These are phyloP conservation scores for Microthyrium microscopicum DNA, from an alignment of 2,329 filamentous ascomycete species.

Conservation along the genomic window DNA sequence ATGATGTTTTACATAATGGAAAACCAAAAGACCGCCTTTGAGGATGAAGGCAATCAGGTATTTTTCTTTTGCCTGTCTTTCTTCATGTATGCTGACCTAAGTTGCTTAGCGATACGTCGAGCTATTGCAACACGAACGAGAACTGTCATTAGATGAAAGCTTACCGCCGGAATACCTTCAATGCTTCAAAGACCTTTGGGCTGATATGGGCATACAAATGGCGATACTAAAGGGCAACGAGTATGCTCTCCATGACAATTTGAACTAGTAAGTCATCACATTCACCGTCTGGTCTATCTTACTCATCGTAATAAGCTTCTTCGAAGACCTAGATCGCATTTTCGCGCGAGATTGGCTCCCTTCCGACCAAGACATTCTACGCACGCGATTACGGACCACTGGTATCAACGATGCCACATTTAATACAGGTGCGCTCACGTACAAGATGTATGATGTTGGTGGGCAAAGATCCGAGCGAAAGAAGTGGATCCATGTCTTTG, in stretches of 20 bases:
- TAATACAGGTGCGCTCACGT: constrained; percentile 78
- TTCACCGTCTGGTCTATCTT: background rate
- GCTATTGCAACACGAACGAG: constrained; percentile 60
- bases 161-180: constrained; percentile 63
- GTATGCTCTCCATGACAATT: constrained; percentile 88
- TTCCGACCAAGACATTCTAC: constrained; percentile 84
- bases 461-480: constrained; percentile 85
- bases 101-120: constrained; percentile 54
- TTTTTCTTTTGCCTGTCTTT: background rate
- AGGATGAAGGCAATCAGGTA: constrained; percentile 64
- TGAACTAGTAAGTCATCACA: constrained; percentile 58
- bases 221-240: constrained; percentile 92
- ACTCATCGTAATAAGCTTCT: constrained; percentile 47
- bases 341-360: constrained; percentile 62
- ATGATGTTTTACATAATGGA: constrained; percentile 83
- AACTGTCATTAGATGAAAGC: constrained; percentile 66
- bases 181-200: constrained; percentile 74
- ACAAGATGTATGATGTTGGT: constrained; percentile 93
- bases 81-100: constrained; percentile 7
- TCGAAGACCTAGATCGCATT: constrained; percentile 47
- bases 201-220: constrained; percentile 63
- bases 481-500: constrained; percentile 96
- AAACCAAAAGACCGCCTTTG: constrained; percentile 64
- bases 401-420: constrained; percentile 94
- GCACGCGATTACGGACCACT: constrained; percentile 77